Conservation (phyloP, 768 basidiomycete genomes). For the Brasilioporus rufonigricans region DNA sequence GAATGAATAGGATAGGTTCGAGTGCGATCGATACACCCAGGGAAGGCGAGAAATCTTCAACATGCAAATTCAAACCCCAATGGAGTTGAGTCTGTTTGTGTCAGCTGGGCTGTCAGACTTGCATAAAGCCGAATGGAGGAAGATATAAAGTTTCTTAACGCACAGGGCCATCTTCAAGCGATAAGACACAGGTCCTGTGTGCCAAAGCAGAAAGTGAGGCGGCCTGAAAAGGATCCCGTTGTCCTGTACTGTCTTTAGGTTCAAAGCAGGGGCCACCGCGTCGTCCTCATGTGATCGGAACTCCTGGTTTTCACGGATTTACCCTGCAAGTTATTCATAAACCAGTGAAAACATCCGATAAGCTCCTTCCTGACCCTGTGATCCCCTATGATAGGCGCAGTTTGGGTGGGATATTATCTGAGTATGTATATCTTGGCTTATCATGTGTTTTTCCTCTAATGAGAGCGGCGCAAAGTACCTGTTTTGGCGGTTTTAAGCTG, state of each 20-base stretch:
- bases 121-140: neutral
- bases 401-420: neutral
- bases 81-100: neutral
- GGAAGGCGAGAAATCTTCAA: neutral
- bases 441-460: conserved; percentile 7
- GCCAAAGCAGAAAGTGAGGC: neutral
- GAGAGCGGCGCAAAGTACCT: conserved; percentile 5
- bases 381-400: neutral
- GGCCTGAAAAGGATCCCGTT: neutral
- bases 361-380: neutral
- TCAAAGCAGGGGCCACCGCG: neutral
- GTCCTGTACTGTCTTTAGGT: neutral
- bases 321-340: neutral
- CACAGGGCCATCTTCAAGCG: neutral
- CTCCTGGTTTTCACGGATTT: neutral
- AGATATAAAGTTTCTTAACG: neutral
- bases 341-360: neutral
- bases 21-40: neutral
- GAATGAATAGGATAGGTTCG: conserved; percentile 5
- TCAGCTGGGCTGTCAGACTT: conserved; percentile 4
- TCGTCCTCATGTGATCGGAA: conserved; percentile 1
- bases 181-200: neutral
- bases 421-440: neutral
- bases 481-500: neutral
- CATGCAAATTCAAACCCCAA: conserved; percentile 6